phyloP scores from a whole-genome alignment of 1,284 basidiomycete species.

The Puccinia triticina region DNA sequence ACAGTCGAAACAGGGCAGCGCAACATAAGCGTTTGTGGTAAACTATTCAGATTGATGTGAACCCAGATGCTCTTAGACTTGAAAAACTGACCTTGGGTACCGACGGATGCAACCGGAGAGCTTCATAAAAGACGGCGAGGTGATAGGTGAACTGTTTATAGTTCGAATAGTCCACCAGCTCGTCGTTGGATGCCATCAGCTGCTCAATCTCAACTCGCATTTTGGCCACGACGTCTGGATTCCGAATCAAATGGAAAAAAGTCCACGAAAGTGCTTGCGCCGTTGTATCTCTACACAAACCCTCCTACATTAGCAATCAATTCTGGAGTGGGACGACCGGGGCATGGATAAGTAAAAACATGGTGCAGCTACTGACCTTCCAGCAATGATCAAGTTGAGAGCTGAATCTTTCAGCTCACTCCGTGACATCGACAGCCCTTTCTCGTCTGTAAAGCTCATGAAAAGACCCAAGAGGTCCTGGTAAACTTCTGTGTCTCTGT shows the following conservation, averaged over 20 bases:
- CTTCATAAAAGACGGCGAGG: conserved; percentile 53
- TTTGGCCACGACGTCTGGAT: conserved; percentile 41
- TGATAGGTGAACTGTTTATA: conserved; percentile 52
- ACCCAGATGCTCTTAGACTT: neutral
- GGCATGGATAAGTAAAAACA: neutral
- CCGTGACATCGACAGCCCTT: conserved; percentile 49
- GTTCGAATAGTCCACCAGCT: conserved; percentile 47
- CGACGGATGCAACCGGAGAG: conserved; percentile 53
- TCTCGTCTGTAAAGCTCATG: conserved; percentile 52
- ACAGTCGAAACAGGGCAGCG: neutral
- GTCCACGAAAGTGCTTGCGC: conserved; percentile 54
- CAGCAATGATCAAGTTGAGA: conserved; percentile 54
- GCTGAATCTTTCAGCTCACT: conserved; percentile 54
- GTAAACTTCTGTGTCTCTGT: conserved; percentile 23
- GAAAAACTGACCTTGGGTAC: conserved; percentile 50
- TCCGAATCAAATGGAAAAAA: conserved; percentile 52
- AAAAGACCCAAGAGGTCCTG: conserved; percentile 53
- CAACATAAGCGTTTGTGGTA: neutral
- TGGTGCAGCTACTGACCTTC: conserved; percentile 41
- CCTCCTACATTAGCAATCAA: neutral
- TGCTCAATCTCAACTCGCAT: conserved; percentile 52
- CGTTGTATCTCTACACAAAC: conserved; percentile 52
- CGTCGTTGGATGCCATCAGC: conserved; percentile 27
- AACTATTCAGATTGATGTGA: neutral
- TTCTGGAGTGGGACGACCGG: neutral